A percentile compares a stretch with the other conserved stretches of the same genome.
Conservation (phyloP, 495 filamentous ascomycete species). For the Penicillium mononematosum region DNA sequence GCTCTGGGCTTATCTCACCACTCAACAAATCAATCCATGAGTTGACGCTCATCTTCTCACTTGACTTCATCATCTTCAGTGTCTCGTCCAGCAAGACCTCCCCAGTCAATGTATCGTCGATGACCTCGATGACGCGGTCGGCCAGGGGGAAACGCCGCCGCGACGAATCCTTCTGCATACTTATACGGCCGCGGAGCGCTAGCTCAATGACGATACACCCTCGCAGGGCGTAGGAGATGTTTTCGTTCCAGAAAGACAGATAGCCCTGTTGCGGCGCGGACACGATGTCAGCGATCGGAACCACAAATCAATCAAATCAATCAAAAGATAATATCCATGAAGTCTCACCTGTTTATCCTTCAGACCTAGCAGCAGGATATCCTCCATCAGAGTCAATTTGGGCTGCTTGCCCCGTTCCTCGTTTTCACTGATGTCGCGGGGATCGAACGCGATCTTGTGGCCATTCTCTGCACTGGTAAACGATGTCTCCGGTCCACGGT, state of each 20-base stretch:
- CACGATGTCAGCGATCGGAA: slow-evolving; percentile 23
- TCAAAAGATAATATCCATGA: not conserved
- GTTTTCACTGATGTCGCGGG: slow-evolving; percentile 94
- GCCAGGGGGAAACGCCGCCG: slow-evolving; percentile 87
- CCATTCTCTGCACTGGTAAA: slow-evolving; percentile 94
- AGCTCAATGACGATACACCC: slow-evolving; percentile 98
- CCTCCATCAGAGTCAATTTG: slow-evolving; percentile 97
- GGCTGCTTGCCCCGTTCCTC: slow-evolving; percentile 96
- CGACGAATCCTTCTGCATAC: slow-evolving; percentile 97
- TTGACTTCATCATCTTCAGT: slow-evolving; percentile 99
- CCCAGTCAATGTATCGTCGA: slow-evolving; percentile 95
- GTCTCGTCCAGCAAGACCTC: slow-evolving; percentile 98
- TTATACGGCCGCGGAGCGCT: slow-evolving; percentile 91
- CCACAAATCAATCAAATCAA: not conserved
- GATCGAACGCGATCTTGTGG: slow-evolving; percentile 98
- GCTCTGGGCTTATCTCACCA: slow-evolving; percentile 53
- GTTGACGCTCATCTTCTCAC: slow-evolving; percentile 99
- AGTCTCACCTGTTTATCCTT: slow-evolving; percentile 92
- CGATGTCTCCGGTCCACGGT: slow-evolving; percentile 75
- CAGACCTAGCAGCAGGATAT: slow-evolving; percentile 87
- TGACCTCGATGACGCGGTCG: slow-evolving; percentile 91
- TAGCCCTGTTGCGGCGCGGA: slow-evolving; percentile 64
- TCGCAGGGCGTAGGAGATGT: slow-evolving; percentile 95
- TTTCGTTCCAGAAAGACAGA: slow-evolving; percentile 99
- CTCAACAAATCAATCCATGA: slow-evolving; percentile 99